phyloP scores from a whole-genome alignment of 495 filamentous ascomycete genomes.

The Cercophora samala region DNA sequence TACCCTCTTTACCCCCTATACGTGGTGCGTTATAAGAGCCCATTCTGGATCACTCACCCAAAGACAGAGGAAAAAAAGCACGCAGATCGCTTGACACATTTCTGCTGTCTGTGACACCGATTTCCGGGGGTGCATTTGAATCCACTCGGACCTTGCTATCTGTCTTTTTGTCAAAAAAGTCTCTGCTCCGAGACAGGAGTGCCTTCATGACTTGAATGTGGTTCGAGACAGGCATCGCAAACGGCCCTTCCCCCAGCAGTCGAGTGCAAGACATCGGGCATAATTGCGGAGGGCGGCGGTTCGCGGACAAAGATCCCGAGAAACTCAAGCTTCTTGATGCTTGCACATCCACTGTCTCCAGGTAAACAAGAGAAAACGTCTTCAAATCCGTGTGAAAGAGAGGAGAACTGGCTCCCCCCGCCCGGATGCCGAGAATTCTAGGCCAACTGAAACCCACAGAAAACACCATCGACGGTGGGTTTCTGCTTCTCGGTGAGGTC shows the following conservation, averaged over 20 bases:
- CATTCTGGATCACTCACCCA: background rate
- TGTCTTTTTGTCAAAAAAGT: background rate
- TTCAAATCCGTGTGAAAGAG: background rate
- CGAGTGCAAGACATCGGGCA: background rate
- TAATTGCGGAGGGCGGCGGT: background rate
- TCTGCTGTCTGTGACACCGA: background rate
- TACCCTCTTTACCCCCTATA: background rate
- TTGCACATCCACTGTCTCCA: background rate
- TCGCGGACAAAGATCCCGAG: background rate
- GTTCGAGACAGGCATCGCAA: background rate
- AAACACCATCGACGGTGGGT: background rate
- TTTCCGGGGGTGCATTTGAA: background rate
- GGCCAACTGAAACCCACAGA: background rate
- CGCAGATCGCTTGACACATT: background rate
- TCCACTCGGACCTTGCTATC: background rate
- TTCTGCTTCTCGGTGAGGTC: background rate
- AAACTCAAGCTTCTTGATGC: background rate
- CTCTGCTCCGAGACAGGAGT: background rate
- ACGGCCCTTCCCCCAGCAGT: background rate
- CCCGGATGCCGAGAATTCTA: background rate
- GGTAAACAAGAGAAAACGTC: background rate
- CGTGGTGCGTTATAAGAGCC: background rate
- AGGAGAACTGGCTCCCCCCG: background rate
- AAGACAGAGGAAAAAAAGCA: background rate
- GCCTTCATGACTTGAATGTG: background rate